Base-by-base conservation (phyloP, 352 stramenopile genomes). In the Pythium angustatum region DNA sequence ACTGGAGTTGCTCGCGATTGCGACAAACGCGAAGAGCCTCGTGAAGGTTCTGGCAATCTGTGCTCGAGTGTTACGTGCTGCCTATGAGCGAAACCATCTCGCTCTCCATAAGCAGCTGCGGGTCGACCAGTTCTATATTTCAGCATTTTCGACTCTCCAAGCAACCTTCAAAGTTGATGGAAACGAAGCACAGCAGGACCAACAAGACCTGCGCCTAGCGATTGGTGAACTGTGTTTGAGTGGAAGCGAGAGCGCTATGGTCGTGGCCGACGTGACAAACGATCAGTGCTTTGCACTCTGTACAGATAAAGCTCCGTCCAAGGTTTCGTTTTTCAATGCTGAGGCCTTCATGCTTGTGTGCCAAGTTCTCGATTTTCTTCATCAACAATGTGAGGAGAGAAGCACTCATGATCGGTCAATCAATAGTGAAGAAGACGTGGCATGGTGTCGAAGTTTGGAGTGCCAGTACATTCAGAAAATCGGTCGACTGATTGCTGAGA, bases 381-480 rank as follows among this genome's bases (percentile, higher is more conserved):
- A 79, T 19, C 27, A 38, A n/a, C 22, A 30, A 8, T 58, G 40
- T 12, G 26, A 48, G 9, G 14, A 34, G 17, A 33, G 55, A 11
- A 2, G 26, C 6, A 24, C 40, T 47, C 44, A 48, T n/a, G 19
- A 36, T 30, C 4, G 9, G 9, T 17, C 8, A 45, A n/a, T 5
- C 15, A 38, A 22, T 2, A 19, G 26, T 5, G 22, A 36, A 9
- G 26, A 43, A 52, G 17, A 19, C 12, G n/a, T 33, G 31, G 36
- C 47, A 52, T 49, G 24, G 11, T 62, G 56, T 17, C 47, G 68
- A 44, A 51, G 28, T 22, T 66, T 88, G 22, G 74, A 85, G 58
- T 79, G 78, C 36, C 55, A 68, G 33, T 88, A 77, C 43, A 66
- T 88, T 47, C 68, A 85, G 33, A 77, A 76, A 15, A 69, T 88